Percentiles rank a stretch among this genome's conserved stretches.
phyloP scores from a whole-genome alignment of 1,139 yeast species.

The Sugiyamaella novakii region DNA sequence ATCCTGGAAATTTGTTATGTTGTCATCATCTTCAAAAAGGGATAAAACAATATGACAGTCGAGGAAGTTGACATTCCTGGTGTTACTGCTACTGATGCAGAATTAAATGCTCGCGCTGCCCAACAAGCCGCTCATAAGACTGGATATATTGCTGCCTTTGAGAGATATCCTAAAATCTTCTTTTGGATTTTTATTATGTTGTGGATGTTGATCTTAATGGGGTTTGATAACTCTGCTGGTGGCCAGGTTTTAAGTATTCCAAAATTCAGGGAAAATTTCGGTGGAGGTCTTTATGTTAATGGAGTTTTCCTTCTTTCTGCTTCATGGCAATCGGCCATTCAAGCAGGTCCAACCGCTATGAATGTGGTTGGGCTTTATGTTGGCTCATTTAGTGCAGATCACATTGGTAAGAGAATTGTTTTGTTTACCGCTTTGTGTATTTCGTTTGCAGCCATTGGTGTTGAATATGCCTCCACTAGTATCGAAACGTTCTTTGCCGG shows the following conservation, averaged over 20 bases:
- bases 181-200: constrained; percentile 18
- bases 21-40: no score
- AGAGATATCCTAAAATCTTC: constrained; percentile 19
- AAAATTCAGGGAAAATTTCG: constrained; percentile 39
- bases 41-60: no score
- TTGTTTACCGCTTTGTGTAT: constrained; percentile 24
- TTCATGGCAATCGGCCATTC: no score
- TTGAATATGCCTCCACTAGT: constrained; percentile 39
- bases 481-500: no score
- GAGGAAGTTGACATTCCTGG: constrained; percentile 4
- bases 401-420: no score
- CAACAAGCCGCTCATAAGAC: constrained; percentile 10
- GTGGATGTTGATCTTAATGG: constrained; percentile 24
- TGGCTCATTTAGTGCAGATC: constrained; percentile 30
- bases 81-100: constrained; percentile 4
- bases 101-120: constrained; percentile 17
- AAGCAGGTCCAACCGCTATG: no score
- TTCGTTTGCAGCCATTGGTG: constrained; percentile 35
- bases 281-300: no score
- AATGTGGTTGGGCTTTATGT: constrained; percentile 28
- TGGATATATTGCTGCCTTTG: constrained; percentile 1
- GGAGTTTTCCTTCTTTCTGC: no score
- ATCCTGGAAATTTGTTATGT: no score
- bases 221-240: no score
- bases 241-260: constrained; percentile 36